A percentile compares a stretch with the other conserved stretches of the same genome.
Evolutionary conservation across 352 stramenopile species (phyloP).

Genomic region (Phytophthora quininea): DNA sequence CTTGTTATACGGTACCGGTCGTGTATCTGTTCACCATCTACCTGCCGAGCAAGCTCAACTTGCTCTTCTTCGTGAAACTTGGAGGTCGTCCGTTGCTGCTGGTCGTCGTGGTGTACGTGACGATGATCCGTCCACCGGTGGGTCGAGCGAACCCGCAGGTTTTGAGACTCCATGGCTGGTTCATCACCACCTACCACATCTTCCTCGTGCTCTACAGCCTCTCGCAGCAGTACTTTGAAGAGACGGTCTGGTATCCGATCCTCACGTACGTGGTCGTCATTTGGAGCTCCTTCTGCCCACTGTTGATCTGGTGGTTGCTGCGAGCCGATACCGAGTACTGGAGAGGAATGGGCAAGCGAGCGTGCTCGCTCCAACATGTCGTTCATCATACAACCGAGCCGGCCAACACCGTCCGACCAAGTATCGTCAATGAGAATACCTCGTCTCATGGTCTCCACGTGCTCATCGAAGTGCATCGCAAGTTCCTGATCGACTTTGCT

Average conservation of each 20-base stretch:
- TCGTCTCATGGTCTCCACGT: conserved; percentile 52
- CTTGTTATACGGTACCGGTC: conserved; percentile 46
- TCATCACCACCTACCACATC: conserved; percentile 30
- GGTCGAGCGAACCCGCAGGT: conserved; percentile 25
- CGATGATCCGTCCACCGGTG: conserved; percentile 24
- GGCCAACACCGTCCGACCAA: conserved; percentile 8
- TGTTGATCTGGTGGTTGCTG: conserved; percentile 49
- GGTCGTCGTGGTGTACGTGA: conserved; percentile 33
- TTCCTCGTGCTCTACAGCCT: conserved; percentile 22
- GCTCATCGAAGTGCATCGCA: conserved; percentile 67
- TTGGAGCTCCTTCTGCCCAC: conserved; percentile 36
- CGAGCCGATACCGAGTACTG: conserved; percentile 52
- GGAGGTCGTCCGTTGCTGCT: conserved; percentile 20
- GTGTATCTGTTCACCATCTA: conserved; percentile 21
- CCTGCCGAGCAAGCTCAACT: background rate
- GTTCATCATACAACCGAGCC: background rate
- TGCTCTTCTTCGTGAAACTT: conserved; percentile 31
- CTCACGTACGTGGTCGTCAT: conserved; percentile 18
- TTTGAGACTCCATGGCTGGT: conserved; percentile 36
- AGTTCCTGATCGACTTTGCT: conserved; percentile 66
- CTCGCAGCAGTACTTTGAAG: conserved; percentile 7
- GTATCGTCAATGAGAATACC: conserved; percentile 33
- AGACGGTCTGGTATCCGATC: conserved; percentile 17
- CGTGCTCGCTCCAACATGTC: conserved; percentile 28
- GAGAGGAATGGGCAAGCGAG: conserved; percentile 40